phyloP scores from a whole-genome alignment of 495 filamentous ascomycete species.

The Haplographium delicatum region DNA sequence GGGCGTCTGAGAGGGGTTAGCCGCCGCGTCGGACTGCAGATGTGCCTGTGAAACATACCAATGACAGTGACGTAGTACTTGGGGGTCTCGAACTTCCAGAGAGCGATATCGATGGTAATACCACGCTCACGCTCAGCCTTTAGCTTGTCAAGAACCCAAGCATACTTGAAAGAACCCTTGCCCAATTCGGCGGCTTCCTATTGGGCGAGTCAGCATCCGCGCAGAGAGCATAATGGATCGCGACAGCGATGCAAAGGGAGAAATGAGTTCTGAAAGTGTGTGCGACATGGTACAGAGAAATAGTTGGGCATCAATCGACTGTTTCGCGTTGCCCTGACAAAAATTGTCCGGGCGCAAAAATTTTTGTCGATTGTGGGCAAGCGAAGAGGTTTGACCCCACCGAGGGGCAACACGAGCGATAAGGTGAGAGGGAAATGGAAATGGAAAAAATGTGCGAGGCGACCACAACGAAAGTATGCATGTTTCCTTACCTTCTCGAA shows the following conservation, averaged over 20 bases:
- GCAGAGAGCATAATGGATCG: too few species aligned
- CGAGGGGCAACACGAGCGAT: slow-evolving; percentile 25
- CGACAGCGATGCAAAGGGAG: neutral
- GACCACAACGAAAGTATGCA: slow-evolving; percentile 7
- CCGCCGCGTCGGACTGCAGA: slow-evolving; percentile 3
- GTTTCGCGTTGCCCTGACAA: slow-evolving; percentile 12
- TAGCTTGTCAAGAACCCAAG: slow-evolving; percentile 99
- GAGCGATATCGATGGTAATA: slow-evolving; percentile 99
- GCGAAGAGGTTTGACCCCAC: slow-evolving; percentile 23
- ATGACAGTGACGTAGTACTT: slow-evolving; percentile 99
- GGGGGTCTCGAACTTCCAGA: slow-evolving; percentile 99
- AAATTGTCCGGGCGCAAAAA: slow-evolving; percentile 21
- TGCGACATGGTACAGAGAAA: too few species aligned
- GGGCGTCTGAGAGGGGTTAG: slow-evolving; percentile 62
- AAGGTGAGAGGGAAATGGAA: slow-evolving; percentile 17
- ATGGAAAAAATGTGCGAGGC: slow-evolving; percentile 12
- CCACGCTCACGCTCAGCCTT: slow-evolving; percentile 99
- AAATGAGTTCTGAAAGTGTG: too few species aligned
- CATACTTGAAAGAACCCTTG: slow-evolving; percentile 99
- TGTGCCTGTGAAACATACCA: slow-evolving; percentile 49
- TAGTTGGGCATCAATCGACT: slow-evolving; percentile 13
- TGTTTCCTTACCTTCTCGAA: slow-evolving; percentile 90
- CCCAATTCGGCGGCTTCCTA: slow-evolving; percentile 98
- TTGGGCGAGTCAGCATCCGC: slow-evolving; percentile 34
- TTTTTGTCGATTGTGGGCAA: slow-evolving; percentile 16